Conservation (phyloP, 2,329 filamentous ascomycete genomes). For the Colletotrichum trifolii region DNA sequence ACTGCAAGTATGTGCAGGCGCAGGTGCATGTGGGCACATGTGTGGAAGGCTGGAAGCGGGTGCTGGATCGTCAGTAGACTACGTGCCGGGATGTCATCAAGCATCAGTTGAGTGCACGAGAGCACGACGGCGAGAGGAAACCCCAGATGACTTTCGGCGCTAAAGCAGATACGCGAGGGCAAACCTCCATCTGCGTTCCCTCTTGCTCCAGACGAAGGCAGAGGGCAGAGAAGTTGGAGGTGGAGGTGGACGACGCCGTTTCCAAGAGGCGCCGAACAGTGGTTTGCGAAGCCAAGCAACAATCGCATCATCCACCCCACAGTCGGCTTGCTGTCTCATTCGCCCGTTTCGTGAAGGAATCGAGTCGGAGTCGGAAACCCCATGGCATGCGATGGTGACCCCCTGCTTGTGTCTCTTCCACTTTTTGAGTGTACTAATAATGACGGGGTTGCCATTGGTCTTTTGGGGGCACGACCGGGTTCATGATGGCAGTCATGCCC, state of each 20-base stretch:
- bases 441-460: conserved; percentile 8
- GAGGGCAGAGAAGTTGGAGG: conserved; percentile 13
- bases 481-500: conserved; percentile 4
- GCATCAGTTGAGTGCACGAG: conserved; percentile 3
- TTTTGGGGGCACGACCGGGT: conserved; percentile 1
- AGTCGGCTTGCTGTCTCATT: conserved; percentile 13
- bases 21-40: conserved; percentile 18
- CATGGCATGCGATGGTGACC: conserved; percentile 14
- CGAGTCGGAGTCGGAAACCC: conserved; percentile 24
- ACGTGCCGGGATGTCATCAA: neutral
- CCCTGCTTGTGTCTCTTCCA: neutral
- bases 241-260: conserved; percentile 4
- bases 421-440: neutral
- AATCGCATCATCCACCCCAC: conserved; percentile 33
- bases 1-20: neutral
- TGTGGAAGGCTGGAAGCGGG: conserved; percentile 11
- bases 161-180: conserved; percentile 31
- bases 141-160: conserved; percentile 16
- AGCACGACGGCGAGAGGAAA: conserved; percentile 8
- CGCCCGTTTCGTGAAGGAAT: conserved; percentile 20
- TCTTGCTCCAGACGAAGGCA: conserved; percentile 17
- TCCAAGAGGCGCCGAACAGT: conserved; percentile 13
- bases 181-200: conserved; percentile 24
- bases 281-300: conserved; percentile 19
- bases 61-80: conserved; percentile 10